Evolutionary conservation across 805 yeast genomes (phyloP), one percentile per base, ranked within the genome.

Genomic region (Candida rishiriensis): DNA sequence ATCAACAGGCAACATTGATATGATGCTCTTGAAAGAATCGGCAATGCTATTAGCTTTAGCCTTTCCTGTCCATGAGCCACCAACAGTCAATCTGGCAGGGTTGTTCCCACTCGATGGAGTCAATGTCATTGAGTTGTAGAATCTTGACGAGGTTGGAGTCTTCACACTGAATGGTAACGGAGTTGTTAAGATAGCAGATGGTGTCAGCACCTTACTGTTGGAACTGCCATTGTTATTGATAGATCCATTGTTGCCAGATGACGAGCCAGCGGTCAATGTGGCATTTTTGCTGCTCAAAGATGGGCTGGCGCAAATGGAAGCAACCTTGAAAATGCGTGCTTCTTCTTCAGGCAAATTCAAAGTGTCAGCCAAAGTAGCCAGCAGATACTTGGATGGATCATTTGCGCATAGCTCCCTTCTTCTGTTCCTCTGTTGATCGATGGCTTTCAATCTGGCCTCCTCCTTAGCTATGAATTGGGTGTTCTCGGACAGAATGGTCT

Each of bases 281-380:
- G 26, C 26, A 21, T 21, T 21, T 7, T 21, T 21, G 26, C 7
- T 21, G 7, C 26, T 21, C 26, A 21, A 21, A 21, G 26, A 21
- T 7, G 26, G 26, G 26, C 26, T 21, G 26, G 7, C 26, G 26
- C 7, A 21, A 7, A 21, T 21, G 26, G 26, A 21, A 21, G 53
- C 44, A n/a, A 49, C 39, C 39, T 61, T 59, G 17, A 58, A 46
- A 13, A 66, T 45, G 26, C 56, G 58, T 11, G 47, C 52, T 43
- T 63, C 68, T 31, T 68, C 65, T 11, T 69, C 76, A 9, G 70
- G 71, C 21, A 78, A 53, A 35, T 72, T 76, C 47, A 78, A 62
- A 32, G 74, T 61, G 55, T 78, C 77, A 9, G 78, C 71, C 43
- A 78, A 62, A 2, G 80, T 72, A 0, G 79, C 74, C 38, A 71